phyloP scores from a whole-genome alignment of 179 eudicot species.

The Pouteria campechiana region DNA sequence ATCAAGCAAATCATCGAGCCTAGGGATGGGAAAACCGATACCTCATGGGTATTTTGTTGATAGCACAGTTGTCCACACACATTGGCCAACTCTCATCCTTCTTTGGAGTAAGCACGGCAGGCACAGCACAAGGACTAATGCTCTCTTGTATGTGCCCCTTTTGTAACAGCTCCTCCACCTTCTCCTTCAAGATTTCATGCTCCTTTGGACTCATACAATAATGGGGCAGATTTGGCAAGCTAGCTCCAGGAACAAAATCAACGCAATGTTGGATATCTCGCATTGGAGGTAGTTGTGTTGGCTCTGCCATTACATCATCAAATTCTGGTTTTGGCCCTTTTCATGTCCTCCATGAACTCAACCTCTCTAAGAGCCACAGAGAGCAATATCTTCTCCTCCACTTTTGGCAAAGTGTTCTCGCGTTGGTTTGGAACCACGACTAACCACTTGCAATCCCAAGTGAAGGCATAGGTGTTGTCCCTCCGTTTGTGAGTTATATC shows the following conservation, averaged over 20 bases:
- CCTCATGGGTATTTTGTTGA: conserved; percentile 1
- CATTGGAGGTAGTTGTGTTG: neutral
- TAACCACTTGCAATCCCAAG: no score
- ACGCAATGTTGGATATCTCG: neutral
- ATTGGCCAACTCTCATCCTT: neutral
- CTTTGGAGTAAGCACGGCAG: neutral
- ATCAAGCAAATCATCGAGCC: conserved; percentile 2
- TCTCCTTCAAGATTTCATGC: neutral
- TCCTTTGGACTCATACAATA: conserved; percentile 4
- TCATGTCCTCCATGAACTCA: no score
- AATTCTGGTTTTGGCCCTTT: no score
- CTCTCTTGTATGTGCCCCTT: neutral
- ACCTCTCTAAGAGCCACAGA: no score
- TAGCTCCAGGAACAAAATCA: neutral
- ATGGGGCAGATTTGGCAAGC: neutral
- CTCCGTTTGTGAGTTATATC: neutral
- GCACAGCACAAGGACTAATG: neutral
- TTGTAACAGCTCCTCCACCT: neutral
- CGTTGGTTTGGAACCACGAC: no score
- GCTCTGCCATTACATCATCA: neutral
- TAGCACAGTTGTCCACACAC: conserved; percentile 1
- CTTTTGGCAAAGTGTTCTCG: no score
- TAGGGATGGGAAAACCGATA: conserved; percentile 5
- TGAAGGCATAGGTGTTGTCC: no score
- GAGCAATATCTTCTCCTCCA: no score